Conservation (phyloP, 768 basidiomycete species). For the Pholiota molesta region DNA sequence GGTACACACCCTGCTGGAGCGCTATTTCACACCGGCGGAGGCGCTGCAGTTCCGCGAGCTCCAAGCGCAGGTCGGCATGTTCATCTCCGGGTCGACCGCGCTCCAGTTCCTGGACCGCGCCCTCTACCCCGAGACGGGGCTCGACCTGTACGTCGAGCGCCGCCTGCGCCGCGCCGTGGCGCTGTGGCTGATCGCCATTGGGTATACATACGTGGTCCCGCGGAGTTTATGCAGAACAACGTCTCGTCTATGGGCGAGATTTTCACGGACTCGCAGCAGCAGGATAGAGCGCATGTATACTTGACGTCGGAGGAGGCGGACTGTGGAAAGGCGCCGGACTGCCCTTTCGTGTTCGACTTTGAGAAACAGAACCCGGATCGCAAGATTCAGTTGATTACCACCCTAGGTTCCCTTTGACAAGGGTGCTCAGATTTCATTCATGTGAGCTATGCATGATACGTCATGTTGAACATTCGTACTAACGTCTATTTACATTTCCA, state of each 20-base stretch:
- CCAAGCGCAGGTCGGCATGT: constrained; percentile 10
- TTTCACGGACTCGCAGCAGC: not conserved
- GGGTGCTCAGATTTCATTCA: constrained; percentile 5
- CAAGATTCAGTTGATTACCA: constrained; percentile 7
- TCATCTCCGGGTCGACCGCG: constrained; percentile 19
- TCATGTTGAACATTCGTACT: too few species aligned
- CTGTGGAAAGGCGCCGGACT: not conserved
- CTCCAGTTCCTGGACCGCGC: constrained; percentile 19
- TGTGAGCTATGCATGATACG: not conserved
- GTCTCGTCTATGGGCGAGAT: not conserved
- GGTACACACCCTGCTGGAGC: not conserved
- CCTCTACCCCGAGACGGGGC: not conserved
- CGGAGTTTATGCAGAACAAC: not conserved
- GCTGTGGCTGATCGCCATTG: not conserved
- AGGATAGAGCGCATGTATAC: not conserved
- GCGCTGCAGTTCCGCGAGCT: constrained; percentile 13
- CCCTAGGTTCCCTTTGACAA: not conserved
- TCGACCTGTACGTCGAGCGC: constrained; percentile 4
- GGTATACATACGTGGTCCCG: not conserved
- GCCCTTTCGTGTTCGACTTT: constrained; percentile 2
- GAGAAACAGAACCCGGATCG: not conserved
- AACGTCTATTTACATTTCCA: not conserved
- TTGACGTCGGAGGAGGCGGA: not conserved
- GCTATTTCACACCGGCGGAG: constrained; percentile 13
- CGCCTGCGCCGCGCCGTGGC: not conserved